Evolutionary conservation across 176 grass and related monocot genomes (phyloP).

Genomic region (Hordeum vulgare): DNA sequence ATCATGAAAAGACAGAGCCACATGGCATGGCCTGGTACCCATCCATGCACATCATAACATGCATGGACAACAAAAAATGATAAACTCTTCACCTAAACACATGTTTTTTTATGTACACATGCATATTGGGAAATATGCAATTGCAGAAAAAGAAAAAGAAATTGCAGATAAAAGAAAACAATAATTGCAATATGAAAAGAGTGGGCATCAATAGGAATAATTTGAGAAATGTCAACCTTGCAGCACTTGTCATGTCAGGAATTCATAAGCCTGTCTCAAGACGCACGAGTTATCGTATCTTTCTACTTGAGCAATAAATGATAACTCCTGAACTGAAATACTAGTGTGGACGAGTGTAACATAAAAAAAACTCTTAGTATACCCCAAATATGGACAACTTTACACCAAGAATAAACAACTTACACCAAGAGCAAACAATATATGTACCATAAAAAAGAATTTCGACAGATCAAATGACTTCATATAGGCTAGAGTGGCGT

Average conservation of each 20-base stretch:
- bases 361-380: slow-evolving; percentile 1
- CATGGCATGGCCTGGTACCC: not conserved
- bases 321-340: not conserved
- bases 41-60: not conserved
- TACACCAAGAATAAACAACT: slow-evolving; percentile 41
- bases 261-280: not conserved
- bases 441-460: slow-evolving; percentile 18
- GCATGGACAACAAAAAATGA: not conserved
- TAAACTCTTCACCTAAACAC: not conserved
- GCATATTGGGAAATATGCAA: not conserved
- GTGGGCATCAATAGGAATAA: not conserved
- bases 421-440: slow-evolving; percentile 38
- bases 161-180: not conserved
- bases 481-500: not conserved
- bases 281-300: not conserved
- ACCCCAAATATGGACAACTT: slow-evolving; percentile 31
- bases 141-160: not conserved
- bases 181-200: not conserved
- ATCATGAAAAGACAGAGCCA: slow-evolving; percentile 5
- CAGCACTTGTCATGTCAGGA: not conserved
- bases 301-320: not conserved
- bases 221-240: not conserved
- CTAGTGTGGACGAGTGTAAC: not conserved
- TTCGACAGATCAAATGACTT: slow-evolving; percentile 5
- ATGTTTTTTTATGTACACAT: not conserved